Evolutionary conservation across 2,329 filamentous ascomycete genomes (phyloP), one percentile per base, ranked within the genome.

Genomic region (Penicillium digitatum): DNA sequence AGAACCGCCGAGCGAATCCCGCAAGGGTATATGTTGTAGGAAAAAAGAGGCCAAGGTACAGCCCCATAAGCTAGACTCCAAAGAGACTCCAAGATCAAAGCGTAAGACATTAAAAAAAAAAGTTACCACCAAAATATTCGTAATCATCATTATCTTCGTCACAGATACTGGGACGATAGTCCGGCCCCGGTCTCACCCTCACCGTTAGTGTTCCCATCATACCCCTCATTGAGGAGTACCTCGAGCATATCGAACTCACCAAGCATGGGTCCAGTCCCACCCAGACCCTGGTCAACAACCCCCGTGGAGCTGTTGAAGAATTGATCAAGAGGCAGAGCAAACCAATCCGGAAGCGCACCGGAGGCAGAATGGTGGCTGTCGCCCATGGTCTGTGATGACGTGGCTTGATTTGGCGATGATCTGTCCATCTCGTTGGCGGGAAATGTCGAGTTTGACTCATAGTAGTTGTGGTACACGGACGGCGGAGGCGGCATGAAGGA

Each of bases 201-300:
- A 9, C 59, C 63, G 45, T 58, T 50, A 18, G 54, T 26, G 39
- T 66, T 66, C 11, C 67, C 68, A 48, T 72, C 70, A 56, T 73
- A 73, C 27, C 72, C 72, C 60, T 76, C 74, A 45, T 76, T 76
- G 26, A 76, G 67, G 14, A 78, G 66, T 6, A 78, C 73, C 59
- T 78, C 76, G n/a, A 79, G 62, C 75, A 78, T 76, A 54, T 79
- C 76, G 52, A 76, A 76, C 43, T 76, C 81, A 2, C 81, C 82
- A 14, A 86, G 75, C 69, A 84, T 82, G n/a, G 82, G 82, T 0
- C 83, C 83, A 20, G 79, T 82, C 22, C 84, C 82, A 51, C 84
- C 82, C 1, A 81, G 78, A 12, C 81, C 81, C 63, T 80, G 80
- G 57, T 78, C 75, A 39, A 78, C 76, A 5, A 70, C 72, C 2